Base-by-base conservation (phyloP, 2,329 filamentous ascomycete genomes). In the Exophiala xenobiotica region DNA sequence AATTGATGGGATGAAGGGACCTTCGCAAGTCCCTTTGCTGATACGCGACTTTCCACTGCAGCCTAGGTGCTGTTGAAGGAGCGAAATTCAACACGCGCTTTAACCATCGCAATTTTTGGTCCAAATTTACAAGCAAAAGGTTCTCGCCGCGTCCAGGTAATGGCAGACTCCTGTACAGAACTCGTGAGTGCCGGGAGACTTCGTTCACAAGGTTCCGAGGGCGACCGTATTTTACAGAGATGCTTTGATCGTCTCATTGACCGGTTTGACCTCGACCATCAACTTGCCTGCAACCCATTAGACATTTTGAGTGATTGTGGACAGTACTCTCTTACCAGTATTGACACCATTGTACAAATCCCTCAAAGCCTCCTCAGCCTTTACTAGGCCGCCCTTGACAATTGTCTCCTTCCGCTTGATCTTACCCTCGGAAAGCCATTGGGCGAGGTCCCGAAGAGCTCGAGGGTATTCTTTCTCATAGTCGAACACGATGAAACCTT, bases 401-500 rank as follows among this genome's bases (percentile, higher is more conserved):
- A 91, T 78, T 2, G 83, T 85, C 68, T 90, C 85, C 65, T 84
- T 83, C 51, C 82, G 72, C 77, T 87, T 82, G 57, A 91, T 68
- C 71, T 84, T 88, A 43, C 87, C 87, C 65, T 88, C 81, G 1
- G 73, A 71, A n/a, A 89, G 65, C 86, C 87, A 90, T 57, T 79
- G 68, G 1, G 77, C 77, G 11, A 90, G 71, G 61, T 89, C 76
- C 64, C 78, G 72, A 59, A 78, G 70, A 1, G 85, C 87, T 35
- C 70, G 66, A 0, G 75, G 64, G 64, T 79, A 87, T 62, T 85
- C 75, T 46, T 78, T 71, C 3, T 67, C 69, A 63, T 78, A 88
- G 66, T 90, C 87, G 49, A 87, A 80, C 42, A 89, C 79, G 56
- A 90, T 85, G 69, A 91, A 90, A 0, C 85, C 85, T 70, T 86